Percentiles rank a stretch among this genome's conserved stretches.
These are phyloP conservation scores for Millerozyma miso DNA, from an alignment of 805 yeast species.

Conservation along the genomic window DNA sequence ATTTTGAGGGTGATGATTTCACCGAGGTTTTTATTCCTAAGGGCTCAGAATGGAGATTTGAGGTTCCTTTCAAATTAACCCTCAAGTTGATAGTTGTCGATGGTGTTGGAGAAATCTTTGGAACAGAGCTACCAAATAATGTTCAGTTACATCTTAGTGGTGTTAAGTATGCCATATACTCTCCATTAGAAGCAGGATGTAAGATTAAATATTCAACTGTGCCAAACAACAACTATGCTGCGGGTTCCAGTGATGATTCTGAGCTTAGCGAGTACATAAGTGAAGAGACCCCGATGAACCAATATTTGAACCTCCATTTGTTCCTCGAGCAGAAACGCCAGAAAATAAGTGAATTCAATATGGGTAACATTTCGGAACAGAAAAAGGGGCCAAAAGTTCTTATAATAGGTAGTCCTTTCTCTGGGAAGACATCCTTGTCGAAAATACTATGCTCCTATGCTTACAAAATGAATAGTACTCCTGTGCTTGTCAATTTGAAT, in stretches of 20 bases:
- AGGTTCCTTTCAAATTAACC: slow-evolving; percentile 50
- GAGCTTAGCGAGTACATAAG: slow-evolving; percentile 57
- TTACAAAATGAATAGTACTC: slow-evolving; percentile 59
- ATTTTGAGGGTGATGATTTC: not conserved
- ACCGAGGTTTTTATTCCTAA: slow-evolving; percentile 23
- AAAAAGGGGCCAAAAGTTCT: slow-evolving; percentile 56
- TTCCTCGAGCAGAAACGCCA: slow-evolving; percentile 58
- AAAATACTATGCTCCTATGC: slow-evolving; percentile 75
- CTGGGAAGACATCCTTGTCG: slow-evolving; percentile 77
- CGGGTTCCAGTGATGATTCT: slow-evolving; percentile 29
- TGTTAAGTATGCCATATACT: slow-evolving; percentile 33
- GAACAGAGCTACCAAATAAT: slow-evolving; percentile 83
- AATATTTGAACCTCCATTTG: slow-evolving; percentile 67
- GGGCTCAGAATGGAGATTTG: slow-evolving; percentile 74
- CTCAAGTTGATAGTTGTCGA: slow-evolving; percentile 47
- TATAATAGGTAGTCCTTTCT: slow-evolving; percentile 63
- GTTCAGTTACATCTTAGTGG: slow-evolving; percentile 42
- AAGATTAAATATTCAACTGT: slow-evolving; percentile 40
- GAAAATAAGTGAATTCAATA: slow-evolving; percentile 20
- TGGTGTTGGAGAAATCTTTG: slow-evolving; percentile 88
- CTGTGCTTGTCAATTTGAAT: slow-evolving; percentile 74
- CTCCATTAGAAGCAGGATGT: slow-evolving; percentile 59
- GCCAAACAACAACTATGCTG: slow-evolving; percentile 21
- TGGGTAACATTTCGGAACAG: slow-evolving; percentile 17
- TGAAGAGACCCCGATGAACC: slow-evolving; percentile 65